Base-by-base conservation (phyloP, 129 eudicot genomes). In the Deinandra increscens region DNA sequence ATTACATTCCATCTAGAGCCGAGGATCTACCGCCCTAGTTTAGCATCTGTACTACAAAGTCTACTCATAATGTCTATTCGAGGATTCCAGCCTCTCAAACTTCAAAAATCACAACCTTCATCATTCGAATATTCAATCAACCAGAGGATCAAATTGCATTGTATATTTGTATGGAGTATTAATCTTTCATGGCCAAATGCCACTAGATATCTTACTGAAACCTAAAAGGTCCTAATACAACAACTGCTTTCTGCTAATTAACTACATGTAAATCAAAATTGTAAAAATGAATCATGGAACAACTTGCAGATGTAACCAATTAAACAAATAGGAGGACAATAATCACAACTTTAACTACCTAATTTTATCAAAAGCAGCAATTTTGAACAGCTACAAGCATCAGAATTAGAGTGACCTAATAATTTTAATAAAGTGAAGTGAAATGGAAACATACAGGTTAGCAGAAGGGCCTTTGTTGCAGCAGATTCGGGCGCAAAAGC, bases 381-480 rank as follows among this genome's bases (percentile, higher is more conserved):
- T 15, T 1, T 3, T 15, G 22, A 49, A 9, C 55, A 49, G 19
- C 29, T 19, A 19, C 12, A 51, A 8, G 59, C 31, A 51, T 51
- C 59, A 19, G 31, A 51, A 51, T 51, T 13, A 0, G 0, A 53
- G 13, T 53, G 17, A 66, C 48, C 60, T 34, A 39, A 45, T 34
- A 39, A 45, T 72, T 10, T 0, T 36, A 66, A 44, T 45, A n/a
- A 18, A 31, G 4, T 10, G n/a, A 70, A 50, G 54, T 46, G 38
- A 53, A 42, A 54, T 12, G 0, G 65, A 64, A 61, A 37, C 81
- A 66, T 86, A 86, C 91, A 86, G 82, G 58, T 86, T 86, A 50
- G 91, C 66, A 61, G 92, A 83, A 72, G 88, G 88, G 23, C 92
- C 92, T 68, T 82, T 75, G 81, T 83, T 86, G 80, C 71, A 86